A percentile compares a stretch with the other conserved stretches of the same genome.
Conservation (phyloP, 164 flowering plant genomes). For the Vitis cinerea region DNA sequence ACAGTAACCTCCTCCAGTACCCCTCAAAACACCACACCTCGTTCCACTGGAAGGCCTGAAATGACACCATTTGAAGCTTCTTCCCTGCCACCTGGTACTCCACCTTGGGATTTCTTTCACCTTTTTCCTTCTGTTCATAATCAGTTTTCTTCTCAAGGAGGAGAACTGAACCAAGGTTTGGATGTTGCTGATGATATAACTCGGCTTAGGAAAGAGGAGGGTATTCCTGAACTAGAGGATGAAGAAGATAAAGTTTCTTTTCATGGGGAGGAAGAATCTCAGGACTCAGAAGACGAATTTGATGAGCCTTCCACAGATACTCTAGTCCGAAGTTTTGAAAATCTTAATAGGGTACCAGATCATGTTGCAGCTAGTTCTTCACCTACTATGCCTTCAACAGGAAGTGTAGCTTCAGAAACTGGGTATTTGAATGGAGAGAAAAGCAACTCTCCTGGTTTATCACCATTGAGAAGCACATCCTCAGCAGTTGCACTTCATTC, state of each 20-base stretch:
- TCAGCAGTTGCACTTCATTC: constrained; percentile 28
- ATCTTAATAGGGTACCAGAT: constrained; percentile 42
- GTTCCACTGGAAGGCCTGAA: constrained; percentile 43
- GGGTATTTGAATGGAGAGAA: constrained; percentile 41
- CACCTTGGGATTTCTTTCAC: constrained; percentile 91
- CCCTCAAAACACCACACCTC: constrained; percentile 44
- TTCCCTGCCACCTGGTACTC: constrained; percentile 35
- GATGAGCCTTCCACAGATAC: constrained; percentile 64
- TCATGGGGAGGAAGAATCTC: constrained; percentile 35
- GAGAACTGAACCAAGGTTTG: constrained; percentile 27
- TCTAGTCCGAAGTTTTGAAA: constrained; percentile 67
- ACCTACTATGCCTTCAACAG: constrained; percentile 30
- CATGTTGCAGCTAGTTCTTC: constrained; percentile 24
- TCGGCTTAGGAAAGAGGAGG: constrained; percentile 53
- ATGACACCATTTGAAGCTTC: constrained; percentile 37
- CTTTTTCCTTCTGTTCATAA: constrained; percentile 52
- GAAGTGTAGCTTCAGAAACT: constrained; percentile 35
- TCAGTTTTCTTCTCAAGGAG: constrained; percentile 53
- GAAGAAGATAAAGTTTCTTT: constrained; percentile 46
- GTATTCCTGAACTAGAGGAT: constrained; percentile 60
- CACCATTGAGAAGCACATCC: constrained; percentile 43
- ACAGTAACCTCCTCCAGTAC: constrained; percentile 53
- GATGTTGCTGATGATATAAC: constrained; percentile 45
- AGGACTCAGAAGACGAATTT: constrained; percentile 77
- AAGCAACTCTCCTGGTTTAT: constrained; percentile 46